Conservation (phyloP, 1,139 yeast genomes). For the Hansenula sp. region DNA sequence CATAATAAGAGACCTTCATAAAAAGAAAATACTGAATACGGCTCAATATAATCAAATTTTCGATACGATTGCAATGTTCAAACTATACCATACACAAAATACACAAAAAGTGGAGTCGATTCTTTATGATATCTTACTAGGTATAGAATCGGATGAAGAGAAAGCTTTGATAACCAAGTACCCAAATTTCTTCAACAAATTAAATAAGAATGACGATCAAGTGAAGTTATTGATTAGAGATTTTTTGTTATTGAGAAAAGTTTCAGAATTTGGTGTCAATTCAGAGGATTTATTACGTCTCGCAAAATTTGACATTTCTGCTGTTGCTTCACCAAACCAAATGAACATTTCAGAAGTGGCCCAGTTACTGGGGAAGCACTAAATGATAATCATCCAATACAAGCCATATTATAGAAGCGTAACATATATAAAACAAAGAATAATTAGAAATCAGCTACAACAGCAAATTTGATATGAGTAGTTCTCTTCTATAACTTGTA, state of each 20-base stretch:
- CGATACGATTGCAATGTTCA: slow-evolving; percentile 9
- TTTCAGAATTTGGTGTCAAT: neutral
- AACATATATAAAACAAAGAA: too few relatives aligned
- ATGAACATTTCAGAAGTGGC: neutral
- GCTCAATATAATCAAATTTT: slow-evolving; percentile 10
- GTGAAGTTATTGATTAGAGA: slow-evolving; percentile 10
- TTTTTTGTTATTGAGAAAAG: slow-evolving; percentile 7
- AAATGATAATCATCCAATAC: too few relatives aligned
- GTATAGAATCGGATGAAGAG: slow-evolving; percentile 9
- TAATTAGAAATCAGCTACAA: too few relatives aligned
- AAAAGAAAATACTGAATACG: slow-evolving; percentile 1
- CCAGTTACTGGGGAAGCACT: neutral
- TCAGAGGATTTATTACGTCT: neutral
- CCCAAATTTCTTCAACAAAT: slow-evolving; percentile 17
- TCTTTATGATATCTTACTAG: slow-evolving; percentile 3
- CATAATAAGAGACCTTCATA: slow-evolving; percentile 2
- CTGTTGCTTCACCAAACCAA: neutral
- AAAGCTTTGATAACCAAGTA: slow-evolving; percentile 7
- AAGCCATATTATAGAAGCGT: too few relatives aligned
- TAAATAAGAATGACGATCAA: slow-evolving; percentile 10
- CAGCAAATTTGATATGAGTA: too few relatives aligned
- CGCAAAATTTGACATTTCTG: neutral
- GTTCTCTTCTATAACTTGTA: too few relatives aligned
- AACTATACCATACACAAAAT: slow-evolving; percentile 3
- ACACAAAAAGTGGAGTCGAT: neutral